Base-by-base conservation (phyloP, 1,139 yeast species). In the Tardiomyces blankii region DNA sequence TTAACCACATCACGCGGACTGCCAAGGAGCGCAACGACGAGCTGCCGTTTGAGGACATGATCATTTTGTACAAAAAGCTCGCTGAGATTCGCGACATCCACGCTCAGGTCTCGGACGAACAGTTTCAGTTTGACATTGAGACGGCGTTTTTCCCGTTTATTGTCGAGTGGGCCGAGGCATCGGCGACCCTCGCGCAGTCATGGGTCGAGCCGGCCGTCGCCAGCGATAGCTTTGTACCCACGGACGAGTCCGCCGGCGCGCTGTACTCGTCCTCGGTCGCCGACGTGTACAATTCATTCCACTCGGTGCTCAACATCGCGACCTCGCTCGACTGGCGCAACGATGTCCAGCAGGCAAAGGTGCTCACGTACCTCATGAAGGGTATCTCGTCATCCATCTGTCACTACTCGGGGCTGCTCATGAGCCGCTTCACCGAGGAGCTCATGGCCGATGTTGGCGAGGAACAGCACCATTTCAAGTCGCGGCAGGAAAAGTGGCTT, bases 211-310 rank as follows among this genome's bases (percentile, higher is more conserved):
- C 76, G 27, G 78, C 87, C 0, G 56, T 83, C 11, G 68, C 70
- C 18, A 69, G 67, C 19, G 94, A 84, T 57, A 57, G 57, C 0
- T 82, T 80, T 61, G 64, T 69, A 49, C 80, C 83, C 0, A 62
- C 79, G 16, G 76, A 77, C 52, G 55, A 70, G 3, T 70, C 66
- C 0, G 63, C 69, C 50, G 64, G 58, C 1, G 55, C 59, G 18
- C 55, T 64, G 38, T 69, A 67, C 54, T 72, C 79, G 45, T 68
- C 77, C 1, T 82, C 91, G 0, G 84, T 83, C 1, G 61, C 75
- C 27, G 94, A 85, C 58, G 72, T 82, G 19, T 81, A 83, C 60
- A 70, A 78, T 8, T 69, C 84, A 57, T 72, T 84, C 42, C 74
- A 74, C 50, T 80, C 80, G 48, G 75, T 78, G 18, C 59, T 83